Conservation (phyloP, 257 asterid genomes). For the Schizonepeta tenuifolia region DNA sequence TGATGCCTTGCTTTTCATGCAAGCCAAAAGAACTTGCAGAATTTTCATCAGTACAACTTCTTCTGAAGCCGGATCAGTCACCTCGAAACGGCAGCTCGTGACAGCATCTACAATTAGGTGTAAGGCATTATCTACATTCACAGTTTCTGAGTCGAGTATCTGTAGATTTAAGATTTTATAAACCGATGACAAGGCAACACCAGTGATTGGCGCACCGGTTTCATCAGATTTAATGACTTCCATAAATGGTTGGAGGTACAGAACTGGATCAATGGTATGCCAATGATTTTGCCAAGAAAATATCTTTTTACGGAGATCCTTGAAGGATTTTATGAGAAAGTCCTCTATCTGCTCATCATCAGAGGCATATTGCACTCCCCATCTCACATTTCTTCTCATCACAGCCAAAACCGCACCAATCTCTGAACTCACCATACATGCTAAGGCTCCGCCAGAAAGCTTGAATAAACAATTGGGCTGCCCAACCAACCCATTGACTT, state of each 20-base stretch:
- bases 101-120: constrained; percentile 90
- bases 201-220: constrained; percentile 98
- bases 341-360: constrained; percentile 91
- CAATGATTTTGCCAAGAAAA: constrained; percentile 80
- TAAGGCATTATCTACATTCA: constrained; percentile 77
- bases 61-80: constrained; percentile 94
- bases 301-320: constrained; percentile 76
- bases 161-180: constrained; percentile 83
- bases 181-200: constrained; percentile 91
- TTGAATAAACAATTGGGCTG: constrained; percentile 47
- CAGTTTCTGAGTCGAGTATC: constrained; percentile 66
- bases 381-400: constrained; percentile 97
- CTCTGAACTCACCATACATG: constrained; percentile 91
- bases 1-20: constrained; percentile 91
- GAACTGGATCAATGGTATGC: constrained; percentile 75
- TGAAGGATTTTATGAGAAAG: constrained; percentile 78
- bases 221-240: constrained; percentile 94
- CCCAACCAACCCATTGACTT: constrained; percentile 48
- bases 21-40: constrained; percentile 92
- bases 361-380: constrained; percentile 86
- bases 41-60: constrained; percentile 97
- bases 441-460: constrained; percentile 77
- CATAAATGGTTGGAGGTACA: constrained; percentile 85
- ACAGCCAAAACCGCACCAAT: constrained; percentile 98
- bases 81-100: constrained; percentile 96